A percentile compares a stretch with the other conserved stretches of the same genome.
phyloP scores from a whole-genome alignment of 768 basidiomycete genomes.

The Boletellus emodensis region DNA sequence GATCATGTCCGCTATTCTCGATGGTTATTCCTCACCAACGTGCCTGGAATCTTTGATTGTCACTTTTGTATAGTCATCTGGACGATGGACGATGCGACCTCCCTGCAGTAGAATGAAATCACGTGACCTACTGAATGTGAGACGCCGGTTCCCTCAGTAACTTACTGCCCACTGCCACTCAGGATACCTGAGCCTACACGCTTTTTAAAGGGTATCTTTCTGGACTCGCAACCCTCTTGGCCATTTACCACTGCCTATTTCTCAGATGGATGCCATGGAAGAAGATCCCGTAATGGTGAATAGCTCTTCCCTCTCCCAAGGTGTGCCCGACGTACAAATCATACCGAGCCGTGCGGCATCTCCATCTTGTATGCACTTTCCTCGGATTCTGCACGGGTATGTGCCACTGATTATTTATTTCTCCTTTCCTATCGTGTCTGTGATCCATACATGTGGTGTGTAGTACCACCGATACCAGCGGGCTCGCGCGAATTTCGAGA shows the following conservation, averaged over 20 bases:
- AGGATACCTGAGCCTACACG: constrained; percentile 19
- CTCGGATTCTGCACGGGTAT: neutral
- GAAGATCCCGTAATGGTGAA: constrained; percentile 28
- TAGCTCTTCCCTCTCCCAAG: constrained; percentile 20
- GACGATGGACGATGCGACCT: no score
- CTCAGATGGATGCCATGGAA: constrained; percentile 33
- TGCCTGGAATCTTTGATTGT: no score
- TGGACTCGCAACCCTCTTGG: neutral
- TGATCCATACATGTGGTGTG: neutral
- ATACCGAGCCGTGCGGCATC: constrained; percentile 12
- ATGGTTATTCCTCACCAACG: no score
- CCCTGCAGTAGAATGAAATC: neutral
- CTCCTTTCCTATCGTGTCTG: neutral
- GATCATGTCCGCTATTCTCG: neutral
- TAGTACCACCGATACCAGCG: constrained; percentile 23
- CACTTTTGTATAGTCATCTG: no score
- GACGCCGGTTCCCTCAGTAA: constrained; percentile 3
- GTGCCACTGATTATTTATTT: constrained; percentile 9
- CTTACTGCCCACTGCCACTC: constrained; percentile 17
- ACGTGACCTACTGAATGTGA: constrained; percentile 15
- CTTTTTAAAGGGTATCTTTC: constrained; percentile 4
- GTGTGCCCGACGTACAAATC: constrained; percentile 16
- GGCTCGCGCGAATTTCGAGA: constrained; percentile 62
- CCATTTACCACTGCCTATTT: neutral
- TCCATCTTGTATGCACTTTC: constrained; percentile 17